Base-by-base conservation (phyloP, 2,329 filamentous ascomycete genomes). In the Beauveria varroae region DNA sequence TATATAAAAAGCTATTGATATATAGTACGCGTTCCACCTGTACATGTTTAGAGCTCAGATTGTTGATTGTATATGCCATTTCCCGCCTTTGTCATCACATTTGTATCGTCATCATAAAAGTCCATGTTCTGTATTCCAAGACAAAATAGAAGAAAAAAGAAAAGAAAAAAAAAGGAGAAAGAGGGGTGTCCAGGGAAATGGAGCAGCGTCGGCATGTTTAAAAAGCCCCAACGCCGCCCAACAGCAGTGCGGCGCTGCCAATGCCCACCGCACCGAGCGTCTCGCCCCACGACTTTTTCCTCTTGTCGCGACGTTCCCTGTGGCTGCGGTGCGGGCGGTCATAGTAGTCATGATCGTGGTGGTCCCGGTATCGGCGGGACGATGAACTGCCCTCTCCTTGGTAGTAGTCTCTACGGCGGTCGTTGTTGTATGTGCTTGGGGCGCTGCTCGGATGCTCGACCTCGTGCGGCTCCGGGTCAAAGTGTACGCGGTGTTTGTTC, bases 221-320 rank as follows among this genome's bases (percentile, higher is more conserved):
- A 34, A 73, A 65, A 6, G 65, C 71, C 10, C 69, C 69, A 1
- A 61, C 5, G 82, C 83, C 28, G 83, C 84, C 68, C 63, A 87
- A 70, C 58, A 82, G 85, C 3, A 80, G 83, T 0, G 85, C 84
- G 0, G 83, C 84, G 10, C 84, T 82, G 4, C 84, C 84, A 34
- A 87, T 81, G 1, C 84, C 81, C 5, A 83, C 84, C 0, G 81
- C 82, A 2, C 79, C 78, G 4, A 86, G 74, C 18, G 82, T 80
- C 64, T 84, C 82, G 53, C 80, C 79, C 71, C 79, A 79, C 14
- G 73, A 74, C 66, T 76, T 79, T 68, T 75, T 79, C 67, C 71
- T 61, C 3, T 73, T 73, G 6, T 76, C 74, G 41, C 69, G 63
- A 0, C 67, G 62, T n/a, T 71, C 68, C 4, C 70, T 64, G 24